A percentile compares a stretch with the other conserved stretches of the same genome.
Evolutionary conservation across 2,329 filamentous ascomycete genomes (phyloP).

Genomic region (Aspergillus pseudonomiae): DNA sequence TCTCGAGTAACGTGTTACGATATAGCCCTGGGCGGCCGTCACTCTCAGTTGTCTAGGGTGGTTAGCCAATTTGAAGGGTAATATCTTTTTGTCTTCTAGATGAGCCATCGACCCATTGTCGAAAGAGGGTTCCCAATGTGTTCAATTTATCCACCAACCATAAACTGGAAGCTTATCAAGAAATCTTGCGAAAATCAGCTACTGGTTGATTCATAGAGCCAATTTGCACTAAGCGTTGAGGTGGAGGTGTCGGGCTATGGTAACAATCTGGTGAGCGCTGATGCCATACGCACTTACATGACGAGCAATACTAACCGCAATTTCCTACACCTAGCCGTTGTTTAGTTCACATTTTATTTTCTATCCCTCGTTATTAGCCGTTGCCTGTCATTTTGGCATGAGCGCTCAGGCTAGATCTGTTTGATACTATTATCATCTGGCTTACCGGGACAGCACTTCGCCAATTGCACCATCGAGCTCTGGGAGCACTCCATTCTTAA

Average conservation of each 20-base stretch:
- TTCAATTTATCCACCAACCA: neutral
- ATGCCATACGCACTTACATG: conserved; percentile 4
- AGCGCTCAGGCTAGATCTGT: neutral
- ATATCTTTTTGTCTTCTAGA: neutral
- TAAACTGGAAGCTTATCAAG: neutral
- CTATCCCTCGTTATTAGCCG: neutral
- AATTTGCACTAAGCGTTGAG: neutral
- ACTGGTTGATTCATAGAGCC: neutral
- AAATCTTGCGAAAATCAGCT: neutral
- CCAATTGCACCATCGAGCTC: neutral
- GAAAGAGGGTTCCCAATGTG: neutral
- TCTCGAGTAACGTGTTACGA: neutral
- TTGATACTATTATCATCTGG: neutral
- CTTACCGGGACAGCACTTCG: neutral
- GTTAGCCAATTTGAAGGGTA: neutral
- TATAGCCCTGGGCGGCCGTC: neutral
- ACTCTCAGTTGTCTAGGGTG: neutral
- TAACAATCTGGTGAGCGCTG: neutral
- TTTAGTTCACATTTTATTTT: neutral
- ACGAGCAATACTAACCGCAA: neutral
- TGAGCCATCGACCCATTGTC: neutral
- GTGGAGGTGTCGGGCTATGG: neutral
- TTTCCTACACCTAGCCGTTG: neutral
- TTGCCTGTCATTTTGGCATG: neutral
- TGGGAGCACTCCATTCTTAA: neutral